Conservation (phyloP, 2,329 filamentous ascomycete species). For the Claviceps sp. region DNA sequence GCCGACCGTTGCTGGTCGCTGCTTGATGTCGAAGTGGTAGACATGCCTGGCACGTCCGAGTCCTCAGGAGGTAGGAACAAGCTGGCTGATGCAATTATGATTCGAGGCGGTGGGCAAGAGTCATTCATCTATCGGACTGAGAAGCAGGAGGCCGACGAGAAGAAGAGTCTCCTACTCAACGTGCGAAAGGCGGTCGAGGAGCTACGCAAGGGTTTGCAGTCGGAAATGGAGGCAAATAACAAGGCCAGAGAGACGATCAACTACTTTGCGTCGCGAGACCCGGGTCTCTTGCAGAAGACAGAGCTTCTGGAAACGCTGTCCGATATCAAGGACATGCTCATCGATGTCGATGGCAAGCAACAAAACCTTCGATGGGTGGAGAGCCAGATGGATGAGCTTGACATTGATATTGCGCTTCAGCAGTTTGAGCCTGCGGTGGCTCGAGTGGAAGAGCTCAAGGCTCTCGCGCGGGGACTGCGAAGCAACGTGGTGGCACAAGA, state of each 20-base stretch:
- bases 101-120: slow-evolving; percentile 72
- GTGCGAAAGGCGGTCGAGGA: slow-evolving; percentile 91
- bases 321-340: slow-evolving; percentile 72
- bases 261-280: slow-evolving; percentile 69
- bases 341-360: slow-evolving; percentile 93
- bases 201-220: slow-evolving; percentile 69
- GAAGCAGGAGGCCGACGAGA: slow-evolving; percentile 65
- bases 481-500: slow-evolving; percentile 80
- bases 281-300: slow-evolving; percentile 62
- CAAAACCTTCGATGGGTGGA: slow-evolving; percentile 95
- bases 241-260: slow-evolving; percentile 75
- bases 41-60: slow-evolving; percentile 59
- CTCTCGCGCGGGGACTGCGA: slow-evolving; percentile 65
- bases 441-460: slow-evolving; percentile 73
- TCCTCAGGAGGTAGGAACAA: slow-evolving; percentile 42
- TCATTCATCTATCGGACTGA: slow-evolving; percentile 92
- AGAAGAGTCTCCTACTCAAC: slow-evolving; percentile 68
- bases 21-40: slow-evolving; percentile 82
- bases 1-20: slow-evolving; percentile 92
- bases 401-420: slow-evolving; percentile 90
- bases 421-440: slow-evolving; percentile 73
- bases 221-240: slow-evolving; percentile 76
- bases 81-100: slow-evolving; percentile 76
- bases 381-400: slow-evolving; percentile 84
- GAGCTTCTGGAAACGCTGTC: slow-evolving; percentile 69